phyloP scores from a whole-genome alignment of 176 grass and related monocot genomes.

The Echinochloa phyllopogon region DNA sequence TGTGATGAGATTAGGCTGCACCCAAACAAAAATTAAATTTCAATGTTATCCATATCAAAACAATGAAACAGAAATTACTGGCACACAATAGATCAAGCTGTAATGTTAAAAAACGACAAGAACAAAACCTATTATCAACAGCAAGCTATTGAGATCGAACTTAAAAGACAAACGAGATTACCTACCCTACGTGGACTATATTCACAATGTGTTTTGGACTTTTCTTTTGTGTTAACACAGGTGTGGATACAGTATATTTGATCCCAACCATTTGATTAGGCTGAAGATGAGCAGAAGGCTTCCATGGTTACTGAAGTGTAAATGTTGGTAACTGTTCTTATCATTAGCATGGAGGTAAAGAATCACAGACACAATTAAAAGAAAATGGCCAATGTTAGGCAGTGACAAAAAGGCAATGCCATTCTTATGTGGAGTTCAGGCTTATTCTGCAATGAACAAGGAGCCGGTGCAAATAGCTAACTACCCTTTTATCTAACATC shows the following conservation, averaged over 20 bases:
- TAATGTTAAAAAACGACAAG: not conserved
- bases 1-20: not conserved
- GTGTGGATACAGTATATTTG: not conserved
- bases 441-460: conserved; percentile 17
- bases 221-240: not conserved
- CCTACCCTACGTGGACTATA: not conserved
- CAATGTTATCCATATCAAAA: conserved; percentile 1
- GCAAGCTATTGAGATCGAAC: not conserved
- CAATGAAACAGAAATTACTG: not conserved
- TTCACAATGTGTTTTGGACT: not conserved
- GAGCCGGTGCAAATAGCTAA: not conserved
- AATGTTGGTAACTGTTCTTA: not conserved
- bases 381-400: not conserved
- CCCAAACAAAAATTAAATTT: not conserved
- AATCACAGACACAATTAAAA: not conserved
- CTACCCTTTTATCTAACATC: conserved; percentile 20
- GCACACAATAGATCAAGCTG: not conserved
- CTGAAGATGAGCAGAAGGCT: not conserved
- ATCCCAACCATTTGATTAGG: not conserved
- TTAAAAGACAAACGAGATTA: not conserved
- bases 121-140: not conserved
- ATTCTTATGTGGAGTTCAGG: not conserved
- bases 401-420: not conserved
- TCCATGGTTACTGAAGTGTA: not conserved
- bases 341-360: not conserved